Base-by-base conservation (phyloP, 345 rosid genomes). In the Tarenaya hassleriana region DNA sequence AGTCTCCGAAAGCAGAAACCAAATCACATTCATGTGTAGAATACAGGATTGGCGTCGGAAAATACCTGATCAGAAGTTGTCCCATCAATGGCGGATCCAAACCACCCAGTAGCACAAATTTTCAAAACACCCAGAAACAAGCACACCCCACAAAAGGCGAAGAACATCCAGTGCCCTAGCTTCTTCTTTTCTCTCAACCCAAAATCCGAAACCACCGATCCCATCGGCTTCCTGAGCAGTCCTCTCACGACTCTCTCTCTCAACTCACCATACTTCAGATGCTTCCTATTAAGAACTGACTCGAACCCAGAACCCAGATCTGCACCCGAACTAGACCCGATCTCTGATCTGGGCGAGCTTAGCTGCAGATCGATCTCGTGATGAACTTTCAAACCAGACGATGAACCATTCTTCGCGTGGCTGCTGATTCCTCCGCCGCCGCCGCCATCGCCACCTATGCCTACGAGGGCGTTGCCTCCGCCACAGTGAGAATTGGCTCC, bases 51-150 rank as follows among this genome's bases (percentile, higher is more conserved):
- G 7, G 35, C 3, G 4, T 35, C 47, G 13, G 6, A 45, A 54
- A 50, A 10, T 39, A 80, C 95, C 95, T 72, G 80, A 55, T 65
- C 33, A 6, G 72, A 74, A 41, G 79, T 55, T 10, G 78, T 72
- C 19, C 65, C 73, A 43, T 91, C 96, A 45, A 84, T 78, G 53
- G 80, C 71, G 58, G 96, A 84, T 76, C 96, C 87, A 66, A 92
- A 74, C 96, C 92, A 84, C 7, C 96, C 96, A 64, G 71, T 70
- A 17, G 84, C 86, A 69, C 95, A 84, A 67, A 92, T 77, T 90
- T 76, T 92, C 16, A 84, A 59, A 72, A 88, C 81, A 41, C 96
- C 95, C 69, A 84, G 48, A 71, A 88, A 88, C 73, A 92, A 79
- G 67, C 90, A 92, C 8, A 71, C 67, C 58, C 86, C 94, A 58